Evolutionary conservation across 805 yeast species (phyloP), one percentile per base, ranked within the genome.

Genomic region (Zygoascus biomembranicola): DNA sequence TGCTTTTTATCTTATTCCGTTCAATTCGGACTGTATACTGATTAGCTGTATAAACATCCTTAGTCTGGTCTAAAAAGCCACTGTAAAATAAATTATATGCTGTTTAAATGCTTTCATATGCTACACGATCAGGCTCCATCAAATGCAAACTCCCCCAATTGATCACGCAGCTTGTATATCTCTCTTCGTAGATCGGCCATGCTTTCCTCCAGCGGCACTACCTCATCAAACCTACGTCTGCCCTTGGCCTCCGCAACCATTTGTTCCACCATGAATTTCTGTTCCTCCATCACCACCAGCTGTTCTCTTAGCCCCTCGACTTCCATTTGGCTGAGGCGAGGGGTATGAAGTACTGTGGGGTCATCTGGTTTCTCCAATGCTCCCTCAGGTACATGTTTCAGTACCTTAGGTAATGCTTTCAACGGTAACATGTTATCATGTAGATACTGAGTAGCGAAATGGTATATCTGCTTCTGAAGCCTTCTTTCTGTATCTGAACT

Each of bases 251-350:
- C 80, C 1, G 75, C 73, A 28, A 87, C 77, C 78, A 84, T 79
- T 14, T 80, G 75, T 54, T 80, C 79, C 2, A 92, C 82, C 56
- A 92, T 68, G 59, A 79, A 90, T 60, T 76, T 75, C 62, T 90
- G 98, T 64, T 90, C 98, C 56, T 84, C 84, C 63, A 89, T 69
- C 10, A 92, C 97, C 85, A 90, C 86, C 54, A 90, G 69, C 58
- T 85, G 84, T 59, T 89, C 92, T 47, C 94, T 69, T 32, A 44
- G 32, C 2, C 37, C 18, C 28, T 75, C 69, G 49, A 75, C 75
- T 44, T 90, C 74, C 35, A 42, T 39, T 35, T 48, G 52, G 14
- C 39, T 35, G 5, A 35, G 39, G 5, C 56, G 16, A 5, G 46
- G 41, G 11, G 55, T 9, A 13, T 11, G 16, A 8, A 8, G 16